Evolutionary conservation across 2,329 filamentous ascomycete species (phyloP).

Genomic region (Mollisiaceae sp.): DNA sequence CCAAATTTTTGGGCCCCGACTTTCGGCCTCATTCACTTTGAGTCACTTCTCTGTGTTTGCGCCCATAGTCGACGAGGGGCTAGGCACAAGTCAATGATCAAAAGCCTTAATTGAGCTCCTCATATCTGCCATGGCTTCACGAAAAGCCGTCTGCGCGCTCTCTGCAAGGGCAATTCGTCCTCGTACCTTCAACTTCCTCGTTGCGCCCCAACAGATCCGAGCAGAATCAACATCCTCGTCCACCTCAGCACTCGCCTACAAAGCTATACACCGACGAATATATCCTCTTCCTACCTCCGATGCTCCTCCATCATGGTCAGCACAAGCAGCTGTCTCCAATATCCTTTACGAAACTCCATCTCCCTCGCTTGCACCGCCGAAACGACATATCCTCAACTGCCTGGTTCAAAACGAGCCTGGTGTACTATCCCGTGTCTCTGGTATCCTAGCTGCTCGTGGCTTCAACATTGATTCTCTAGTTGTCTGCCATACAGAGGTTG

Average conservation of each 20-base stretch:
- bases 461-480: conserved; percentile 99
- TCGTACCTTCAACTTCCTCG: conserved; percentile 26
- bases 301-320: conserved; percentile 80
- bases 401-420: conserved; percentile 98
- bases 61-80: not conserved
- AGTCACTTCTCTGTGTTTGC: not conserved
- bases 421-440: conserved; percentile 93
- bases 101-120: conserved; percentile 23
- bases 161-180: conserved; percentile 33
- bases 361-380: conserved; percentile 81
- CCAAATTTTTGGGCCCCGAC: not conserved
- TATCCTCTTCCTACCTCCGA: conserved; percentile 82
- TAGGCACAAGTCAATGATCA: conserved; percentile 13
- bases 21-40: not conserved
- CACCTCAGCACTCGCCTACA: conserved; percentile 95
- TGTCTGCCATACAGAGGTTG: conserved; percentile 96
- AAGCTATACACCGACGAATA: conserved; percentile 90
- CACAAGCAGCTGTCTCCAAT: conserved; percentile 93
- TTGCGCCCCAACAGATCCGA: conserved; percentile 34
- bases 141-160: conserved; percentile 40
- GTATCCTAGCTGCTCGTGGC: conserved; percentile 91
- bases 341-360: conserved; percentile 98
- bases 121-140: conserved; percentile 39
- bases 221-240: conserved; percentile 65
- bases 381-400: conserved; percentile 96